These are phyloP conservation scores for Penicillium aurantiogriseum DNA, from an alignment of 2,329 filamentous ascomycete genomes.

Conservation along the genomic window DNA sequence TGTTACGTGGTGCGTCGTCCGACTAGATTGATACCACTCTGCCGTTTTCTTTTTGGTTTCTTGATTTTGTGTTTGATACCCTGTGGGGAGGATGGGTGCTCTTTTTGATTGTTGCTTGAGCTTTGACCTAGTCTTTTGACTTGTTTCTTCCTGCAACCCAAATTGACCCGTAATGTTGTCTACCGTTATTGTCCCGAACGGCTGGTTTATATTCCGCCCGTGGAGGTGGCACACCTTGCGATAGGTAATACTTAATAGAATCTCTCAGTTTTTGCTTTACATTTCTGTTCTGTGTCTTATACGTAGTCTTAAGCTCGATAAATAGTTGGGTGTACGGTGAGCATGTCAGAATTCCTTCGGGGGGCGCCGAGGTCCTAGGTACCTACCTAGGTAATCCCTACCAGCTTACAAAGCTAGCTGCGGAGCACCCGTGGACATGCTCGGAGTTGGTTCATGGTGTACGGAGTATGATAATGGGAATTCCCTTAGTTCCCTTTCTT, in stretches of 20 bases:
- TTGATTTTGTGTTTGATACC: constrained; percentile 36
- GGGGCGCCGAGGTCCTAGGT: neutral
- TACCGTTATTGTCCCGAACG: constrained; percentile 21
- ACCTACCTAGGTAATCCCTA: neutral
- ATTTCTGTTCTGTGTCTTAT: neutral
- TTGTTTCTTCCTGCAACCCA: constrained; percentile 17
- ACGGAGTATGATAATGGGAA: neutral
- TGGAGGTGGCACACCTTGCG: constrained; percentile 30
- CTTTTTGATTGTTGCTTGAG: constrained; percentile 22
- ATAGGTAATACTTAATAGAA: constrained; percentile 43
- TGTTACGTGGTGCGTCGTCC: constrained; percentile 28
- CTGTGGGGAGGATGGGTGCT: constrained; percentile 31
- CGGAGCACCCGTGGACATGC: constrained; percentile 37
- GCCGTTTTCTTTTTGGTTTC: constrained; percentile 27
- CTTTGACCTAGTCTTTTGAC: constrained; percentile 16
- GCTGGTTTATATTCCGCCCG: constrained; percentile 16
- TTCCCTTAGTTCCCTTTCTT: neutral
- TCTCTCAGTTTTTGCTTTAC: constrained; percentile 27
- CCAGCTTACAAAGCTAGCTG: too few relatives aligned
- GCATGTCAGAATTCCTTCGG: neutral
- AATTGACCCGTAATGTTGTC: constrained; percentile 29
- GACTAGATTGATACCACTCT: constrained; percentile 33
- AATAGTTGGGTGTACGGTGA: too few relatives aligned
- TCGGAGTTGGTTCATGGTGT: constrained; percentile 38
- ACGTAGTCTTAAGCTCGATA: neutral